phyloP scores from a whole-genome alignment of 257 asterid genomes.

The Verbena officinalis region DNA sequence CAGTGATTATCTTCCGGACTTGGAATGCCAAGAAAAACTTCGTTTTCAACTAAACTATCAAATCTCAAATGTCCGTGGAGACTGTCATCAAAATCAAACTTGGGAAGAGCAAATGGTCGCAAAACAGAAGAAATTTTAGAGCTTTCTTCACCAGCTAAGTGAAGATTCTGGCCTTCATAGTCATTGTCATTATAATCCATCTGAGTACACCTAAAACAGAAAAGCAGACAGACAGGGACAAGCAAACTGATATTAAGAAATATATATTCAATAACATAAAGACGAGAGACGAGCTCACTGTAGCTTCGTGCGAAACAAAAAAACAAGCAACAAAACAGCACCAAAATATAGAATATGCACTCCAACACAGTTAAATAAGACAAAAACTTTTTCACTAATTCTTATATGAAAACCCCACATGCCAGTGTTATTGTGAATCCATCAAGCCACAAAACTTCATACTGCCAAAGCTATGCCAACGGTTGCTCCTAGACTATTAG shows the following conservation, averaged over 20 bases:
- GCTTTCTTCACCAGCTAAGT: constrained; percentile 87
- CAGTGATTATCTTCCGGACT: constrained; percentile 97
- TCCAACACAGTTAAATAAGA: constrained; percentile 14
- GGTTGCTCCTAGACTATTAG: constrained; percentile 15
- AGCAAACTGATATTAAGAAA: constrained; percentile 15
- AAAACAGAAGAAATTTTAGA: constrained; percentile 81
- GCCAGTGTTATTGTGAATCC: not conserved
- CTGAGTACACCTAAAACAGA: constrained; percentile 57
- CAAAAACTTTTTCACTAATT: not conserved
- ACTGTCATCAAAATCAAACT: constrained; percentile 91
- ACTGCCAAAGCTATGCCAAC: constrained; percentile 8
- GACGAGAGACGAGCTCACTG: constrained; percentile 16
- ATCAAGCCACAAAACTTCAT: constrained; percentile 5
- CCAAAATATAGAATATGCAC: not conserved
- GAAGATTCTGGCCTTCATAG: constrained; percentile 81
- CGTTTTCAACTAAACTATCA: constrained; percentile 97
- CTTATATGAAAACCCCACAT: not conserved
- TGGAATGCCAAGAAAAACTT: constrained; percentile 96
- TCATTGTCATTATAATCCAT: constrained; percentile 98
- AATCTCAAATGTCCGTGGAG: constrained; percentile 86
- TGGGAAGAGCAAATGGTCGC: constrained; percentile 88
- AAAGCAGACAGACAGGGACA: constrained; percentile 23
- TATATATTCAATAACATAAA: not conserved
- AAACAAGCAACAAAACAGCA: constrained; percentile 4
- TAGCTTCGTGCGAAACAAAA: constrained; percentile 20